Base-by-base conservation (phyloP, 306 rosid species). In the Dalbergia oliveri region DNA sequence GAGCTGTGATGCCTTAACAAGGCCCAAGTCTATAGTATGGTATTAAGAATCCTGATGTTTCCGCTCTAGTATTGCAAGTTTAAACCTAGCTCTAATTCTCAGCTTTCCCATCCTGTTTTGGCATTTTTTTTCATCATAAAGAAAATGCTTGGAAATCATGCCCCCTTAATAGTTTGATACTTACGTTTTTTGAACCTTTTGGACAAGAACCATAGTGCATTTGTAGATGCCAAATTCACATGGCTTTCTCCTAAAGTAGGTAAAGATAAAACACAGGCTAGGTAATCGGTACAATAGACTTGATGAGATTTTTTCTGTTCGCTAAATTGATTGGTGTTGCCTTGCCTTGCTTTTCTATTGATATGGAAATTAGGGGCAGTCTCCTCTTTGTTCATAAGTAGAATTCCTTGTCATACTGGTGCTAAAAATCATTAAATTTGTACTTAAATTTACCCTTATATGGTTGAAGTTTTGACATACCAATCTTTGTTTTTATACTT, bases 321-420 rank as follows among this genome's bases (percentile, higher is more conserved):
- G 12, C 5, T 14, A 73, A 57, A 12, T 59, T 39, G 74, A 73
- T 73, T 41, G 23, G 66, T 58, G 41, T 58, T 56, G 76, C 50
- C 6, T 35, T 53, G 49, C 35, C 50, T 8, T 34, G 21, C 57
- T 50, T 50, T 14, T 50, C 16, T 50, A 50, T 5, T 12, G 16
- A 6, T 12, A 12, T 50, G 13, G 3, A 13, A 14, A 14, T 50
- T 50, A 50, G 14, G 19, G 57, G 57, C 15, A 50, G 19, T 50
- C 16, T 5, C 57, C 54, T 49, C 54, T 14, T 41, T 41, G 45
- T 41, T 41, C 8, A 8, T 41, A 41, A 41, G 6, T 41, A 41
- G 0, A 8, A 41, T 41, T 41, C 45, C 45, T 0, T 1, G 2
- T 15, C 61, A 12, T 14, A 14, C 61, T 23, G 13, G 61, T 50